Evolutionary conservation across 768 basidiomycete genomes (phyloP).

Genomic region (Multifurca ochricompacta): DNA sequence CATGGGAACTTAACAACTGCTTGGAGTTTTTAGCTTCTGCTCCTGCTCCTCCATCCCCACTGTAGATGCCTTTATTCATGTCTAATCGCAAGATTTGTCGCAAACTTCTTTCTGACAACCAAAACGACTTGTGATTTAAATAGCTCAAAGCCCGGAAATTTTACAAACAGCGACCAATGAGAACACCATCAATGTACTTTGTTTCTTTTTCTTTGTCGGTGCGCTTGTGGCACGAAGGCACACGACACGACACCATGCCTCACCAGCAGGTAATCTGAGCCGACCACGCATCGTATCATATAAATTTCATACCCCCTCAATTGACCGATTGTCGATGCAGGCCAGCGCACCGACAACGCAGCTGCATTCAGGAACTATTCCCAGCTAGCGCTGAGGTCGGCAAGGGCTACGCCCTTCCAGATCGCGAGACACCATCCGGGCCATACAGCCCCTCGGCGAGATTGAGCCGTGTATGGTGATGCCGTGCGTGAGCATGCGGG

Average conservation of each 20-base stretch:
- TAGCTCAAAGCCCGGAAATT: neutral
- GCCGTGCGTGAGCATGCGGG: slow-evolving; percentile 69
- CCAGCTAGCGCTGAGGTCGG: neutral
- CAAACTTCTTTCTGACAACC: too few species aligned
- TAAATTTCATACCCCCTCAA: neutral
- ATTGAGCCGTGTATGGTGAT: slow-evolving; percentile 52
- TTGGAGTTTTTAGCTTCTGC: too few species aligned
- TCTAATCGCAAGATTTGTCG: neutral
- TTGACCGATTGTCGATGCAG: neutral
- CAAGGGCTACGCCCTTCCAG: neutral
- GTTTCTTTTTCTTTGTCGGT: neutral
- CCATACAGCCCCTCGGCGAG: slow-evolving; percentile 26
- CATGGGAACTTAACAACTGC: too few species aligned
- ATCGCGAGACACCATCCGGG: neutral
- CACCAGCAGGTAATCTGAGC: neutral
- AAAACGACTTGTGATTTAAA: neutral
- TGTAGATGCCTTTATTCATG: too few species aligned
- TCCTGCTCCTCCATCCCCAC: too few species aligned
- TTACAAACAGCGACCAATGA: slow-evolving; percentile 1
- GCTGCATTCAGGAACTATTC: too few species aligned
- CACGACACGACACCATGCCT: neutral
- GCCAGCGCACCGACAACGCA: neutral
- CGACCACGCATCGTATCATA: neutral
- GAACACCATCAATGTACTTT: neutral
- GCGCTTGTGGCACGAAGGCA: neutral